Evolutionary conservation across 805 yeast species (phyloP), one percentile per base, ranked within the genome.

Genomic region (Scheffersomyces coipomensis): DNA sequence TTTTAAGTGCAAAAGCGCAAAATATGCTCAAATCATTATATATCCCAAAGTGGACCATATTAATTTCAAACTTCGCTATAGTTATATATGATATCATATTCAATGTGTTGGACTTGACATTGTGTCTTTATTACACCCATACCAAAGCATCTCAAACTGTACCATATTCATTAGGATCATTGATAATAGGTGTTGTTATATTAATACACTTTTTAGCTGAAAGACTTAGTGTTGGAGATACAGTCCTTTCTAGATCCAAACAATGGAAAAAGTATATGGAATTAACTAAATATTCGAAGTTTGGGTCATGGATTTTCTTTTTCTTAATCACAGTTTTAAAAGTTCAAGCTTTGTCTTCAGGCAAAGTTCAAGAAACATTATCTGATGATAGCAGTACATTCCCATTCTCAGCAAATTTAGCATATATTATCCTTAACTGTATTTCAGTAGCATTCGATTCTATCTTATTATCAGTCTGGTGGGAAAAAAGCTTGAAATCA

Each of bases 401-500:
- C 15, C 18, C 36, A 10, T 15, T 18, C 4, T 26, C 32, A 17
- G 18, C 21, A 29, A 29, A 30, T n/a, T 27, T 16, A 5, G 24
- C 37, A 4, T 44, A 37, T 34, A 24, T 40, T 8, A 21, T 34
- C 6, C 26, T 44, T 8, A 35, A 29, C n/a, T 4, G 40, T 3
- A 13, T 41, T 6, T 18, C 35, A 8, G 30, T 37, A 5, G 31
- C 40, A 17, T 19, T 30, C 18, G 41, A 40, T 31, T 34, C 35
- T n/a, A 22, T 25, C 10, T 34, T 44, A 21, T 42, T 44, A 21
- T 29, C 35, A 19, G 30, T 37, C 4, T 40, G 44, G 47, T 44
- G 47, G 47, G 32, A 33, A 16, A 18, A 34, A 10, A 23, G 19
- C 11, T 27, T 40, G 17, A 36, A 37, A n/a, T 33, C 39, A 12